Conservation (phyloP, 2,329 filamentous ascomycete species). For the Kalmusia sp. region DNA sequence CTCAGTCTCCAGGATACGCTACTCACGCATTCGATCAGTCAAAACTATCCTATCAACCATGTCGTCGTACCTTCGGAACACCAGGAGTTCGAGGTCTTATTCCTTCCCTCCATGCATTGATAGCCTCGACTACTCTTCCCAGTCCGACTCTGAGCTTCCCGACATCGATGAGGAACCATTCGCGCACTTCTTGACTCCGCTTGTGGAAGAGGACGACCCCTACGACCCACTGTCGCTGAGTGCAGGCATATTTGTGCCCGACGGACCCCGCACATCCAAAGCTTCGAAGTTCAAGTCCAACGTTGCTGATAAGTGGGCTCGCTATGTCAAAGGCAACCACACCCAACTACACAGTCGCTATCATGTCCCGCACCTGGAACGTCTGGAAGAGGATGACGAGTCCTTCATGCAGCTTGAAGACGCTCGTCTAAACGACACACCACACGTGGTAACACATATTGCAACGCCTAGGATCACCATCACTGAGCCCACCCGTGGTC, state of each 20-base stretch:
- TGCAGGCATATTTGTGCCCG: slow-evolving; percentile 46
- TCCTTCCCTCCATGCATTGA: slow-evolving; percentile 46
- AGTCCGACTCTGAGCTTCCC: slow-evolving; percentile 31
- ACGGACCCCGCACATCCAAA: slow-evolving; percentile 38
- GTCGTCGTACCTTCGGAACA: slow-evolving; percentile 40
- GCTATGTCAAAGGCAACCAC: slow-evolving; percentile 48
- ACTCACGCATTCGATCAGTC: slow-evolving; percentile 28
- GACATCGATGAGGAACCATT: slow-evolving; percentile 54
- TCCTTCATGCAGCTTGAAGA: slow-evolving; percentile 48
- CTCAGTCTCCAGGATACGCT: slow-evolving; percentile 29
- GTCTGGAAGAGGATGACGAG: slow-evolving; percentile 40
- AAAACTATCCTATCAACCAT: slow-evolving; percentile 36
- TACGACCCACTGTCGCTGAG: slow-evolving; percentile 45
- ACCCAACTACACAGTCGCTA: slow-evolving; percentile 39
- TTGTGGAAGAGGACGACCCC: slow-evolving; percentile 51
- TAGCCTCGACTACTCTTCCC: slow-evolving; percentile 27
- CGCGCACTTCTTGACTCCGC: slow-evolving; percentile 51
- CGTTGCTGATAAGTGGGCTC: slow-evolving; percentile 49
- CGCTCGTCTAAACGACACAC: slow-evolving; percentile 38
- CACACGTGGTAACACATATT: slow-evolving; percentile 37
- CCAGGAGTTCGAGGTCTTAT: slow-evolving; percentile 32
- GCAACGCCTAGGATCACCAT: slow-evolving; percentile 33
- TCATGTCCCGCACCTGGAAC: slow-evolving; percentile 29
- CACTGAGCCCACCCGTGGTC: slow-evolving; percentile 44
- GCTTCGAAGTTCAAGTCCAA: slow-evolving; percentile 47